Base-by-base conservation (phyloP, 1,284 basidiomycete genomes). In the Amylostereum areolatum region DNA sequence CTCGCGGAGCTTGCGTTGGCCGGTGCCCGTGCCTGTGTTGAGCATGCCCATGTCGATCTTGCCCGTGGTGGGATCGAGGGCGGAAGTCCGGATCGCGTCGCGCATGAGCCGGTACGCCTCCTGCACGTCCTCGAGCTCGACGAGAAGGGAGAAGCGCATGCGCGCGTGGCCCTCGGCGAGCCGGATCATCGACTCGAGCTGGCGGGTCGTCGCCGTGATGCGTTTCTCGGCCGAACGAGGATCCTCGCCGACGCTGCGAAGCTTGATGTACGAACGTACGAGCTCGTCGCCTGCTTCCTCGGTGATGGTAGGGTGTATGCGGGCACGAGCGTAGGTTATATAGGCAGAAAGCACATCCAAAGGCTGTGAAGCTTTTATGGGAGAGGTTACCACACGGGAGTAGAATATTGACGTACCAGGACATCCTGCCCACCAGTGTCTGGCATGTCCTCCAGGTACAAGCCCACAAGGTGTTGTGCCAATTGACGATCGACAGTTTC, bases 111-210 rank as follows among this genome's bases (percentile, higher is more conserved):
- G 79, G 59, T 81, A 84, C 2, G 96, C 94, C 69, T 99, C 97
- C 54, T 80, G 74, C 25, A 99, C 97, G 62, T 99, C 97, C 48
- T 74, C 70, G 39, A 92, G 72, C 58, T 95, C 89, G 45, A 99
- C 96, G 45, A 80, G 78, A 30, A 83, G 75, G 24, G 87, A 89
- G 66, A 97, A 88, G 1, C 94, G 81, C 95, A 98, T 97, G 25
- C 95, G 80, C 0, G 96, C 95, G 63, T 99, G 96, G 0, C 89
- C 96, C 69, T 99, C 97, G 0, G 89, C 88, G 29, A 99, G 79
- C n/a, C 97, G 90, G 63, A 99, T 98, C 86, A 99, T 93, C 58
- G 85, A 90, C 68, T 99, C 96, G 30, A 99, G 81, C 68, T 99
- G 96, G 47, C 96, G 83, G 1, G 97, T 98, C 30, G 96, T 99